These are phyloP conservation scores for Malus hybrid DNA, from an alignment of 331 rosid species.

Conservation along the genomic window DNA sequence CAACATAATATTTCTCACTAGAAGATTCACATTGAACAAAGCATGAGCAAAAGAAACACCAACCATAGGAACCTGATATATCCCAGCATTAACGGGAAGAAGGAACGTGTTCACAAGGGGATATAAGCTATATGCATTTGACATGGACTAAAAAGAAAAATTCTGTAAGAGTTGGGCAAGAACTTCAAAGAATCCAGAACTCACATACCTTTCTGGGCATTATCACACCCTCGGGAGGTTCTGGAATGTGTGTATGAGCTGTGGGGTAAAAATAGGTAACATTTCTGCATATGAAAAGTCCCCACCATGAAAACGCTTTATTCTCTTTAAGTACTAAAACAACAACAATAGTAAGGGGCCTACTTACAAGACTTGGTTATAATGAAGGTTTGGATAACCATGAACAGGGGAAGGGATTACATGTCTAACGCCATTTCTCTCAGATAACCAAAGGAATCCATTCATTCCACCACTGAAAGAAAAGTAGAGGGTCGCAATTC, in stretches of 20 bases:
- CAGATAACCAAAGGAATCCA: slow-evolving; percentile 67
- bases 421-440: slow-evolving; percentile 53
- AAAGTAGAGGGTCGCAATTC: not conserved
- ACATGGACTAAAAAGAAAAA: not conserved
- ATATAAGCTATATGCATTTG: not conserved
- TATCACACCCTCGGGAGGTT: slow-evolving; percentile 61
- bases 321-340: not conserved
- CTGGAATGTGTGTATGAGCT: slow-evolving; percentile 58
- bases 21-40: not conserved
- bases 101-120: too few species aligned
- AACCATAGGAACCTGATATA: slow-evolving; percentile 1
- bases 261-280: slow-evolving; percentile 59
- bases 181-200: slow-evolving; percentile 4
- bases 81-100: not conserved
- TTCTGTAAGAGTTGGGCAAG: not conserved
- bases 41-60: not conserved
- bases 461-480: slow-evolving; percentile 83
- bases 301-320: slow-evolving; percentile 13
- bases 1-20: too few species aligned
- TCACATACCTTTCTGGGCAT: slow-evolving; percentile 69
- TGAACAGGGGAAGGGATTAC: slow-evolving; percentile 58
- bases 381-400: slow-evolving; percentile 53
- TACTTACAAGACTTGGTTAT: slow-evolving; percentile 79
- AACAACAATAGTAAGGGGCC: not conserved
- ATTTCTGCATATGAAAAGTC: slow-evolving; percentile 52